Evolutionary conservation across 495 filamentous ascomycete genomes (phyloP).

Genomic region (Aspergillus carlsbadensis): DNA sequence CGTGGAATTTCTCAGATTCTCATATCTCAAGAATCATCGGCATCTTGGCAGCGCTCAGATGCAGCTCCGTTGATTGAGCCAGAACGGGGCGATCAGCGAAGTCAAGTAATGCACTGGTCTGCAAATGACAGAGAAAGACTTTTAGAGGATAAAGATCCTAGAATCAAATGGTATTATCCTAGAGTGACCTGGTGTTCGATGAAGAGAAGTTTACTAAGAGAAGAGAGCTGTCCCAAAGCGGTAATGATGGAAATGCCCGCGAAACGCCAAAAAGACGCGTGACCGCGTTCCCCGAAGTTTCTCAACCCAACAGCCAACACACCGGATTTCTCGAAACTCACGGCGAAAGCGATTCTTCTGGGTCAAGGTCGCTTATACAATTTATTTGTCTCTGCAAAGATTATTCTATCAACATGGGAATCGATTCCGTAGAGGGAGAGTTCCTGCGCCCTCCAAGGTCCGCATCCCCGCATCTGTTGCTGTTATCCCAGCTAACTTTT

Average conservation of each 20-base stretch:
- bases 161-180: too few relatives aligned
- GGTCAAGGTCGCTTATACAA: background rate
- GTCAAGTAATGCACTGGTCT: too few relatives aligned
- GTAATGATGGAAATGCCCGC: conserved; percentile 3
- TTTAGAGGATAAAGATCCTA: too few relatives aligned
- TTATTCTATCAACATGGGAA: conserved; percentile 26
- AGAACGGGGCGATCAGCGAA: too few relatives aligned
- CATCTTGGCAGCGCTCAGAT: too few relatives aligned
- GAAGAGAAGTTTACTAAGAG: background rate
- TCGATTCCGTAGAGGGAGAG: conserved; percentile 25
- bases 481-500: conserved; percentile 21
- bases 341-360: background rate
- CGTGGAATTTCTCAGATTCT: too few relatives aligned
- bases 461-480: conserved; percentile 15
- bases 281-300: background rate
- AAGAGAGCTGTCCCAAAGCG: background rate
- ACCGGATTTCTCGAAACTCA: background rate
- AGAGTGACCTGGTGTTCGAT: background rate
- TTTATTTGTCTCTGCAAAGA: background rate
- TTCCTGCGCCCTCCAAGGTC: conserved; percentile 42
- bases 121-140: too few relatives aligned
- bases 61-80: too few relatives aligned
- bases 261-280: conserved; percentile 7
- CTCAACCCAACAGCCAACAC: background rate
- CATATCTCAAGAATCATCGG: too few relatives aligned